Conservation (phyloP, 345 rosid species). For the Camelina hispida region DNA sequence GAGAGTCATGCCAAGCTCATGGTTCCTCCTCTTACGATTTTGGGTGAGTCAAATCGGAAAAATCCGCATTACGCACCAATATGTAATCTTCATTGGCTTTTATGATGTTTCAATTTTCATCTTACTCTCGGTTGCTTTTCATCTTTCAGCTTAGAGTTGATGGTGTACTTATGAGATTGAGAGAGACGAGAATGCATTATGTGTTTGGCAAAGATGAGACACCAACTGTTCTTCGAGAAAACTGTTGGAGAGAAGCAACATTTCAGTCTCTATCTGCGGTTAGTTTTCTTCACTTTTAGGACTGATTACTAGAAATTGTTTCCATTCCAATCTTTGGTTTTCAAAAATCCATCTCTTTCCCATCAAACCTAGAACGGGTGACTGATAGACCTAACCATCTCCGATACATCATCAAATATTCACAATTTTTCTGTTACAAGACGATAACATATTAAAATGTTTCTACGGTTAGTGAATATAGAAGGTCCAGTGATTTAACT, state of each 20-base stretch:
- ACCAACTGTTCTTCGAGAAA: conserved; percentile 77
- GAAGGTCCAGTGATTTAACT: conserved; percentile 18
- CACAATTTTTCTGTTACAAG: neutral
- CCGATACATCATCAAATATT: conserved; percentile 21
- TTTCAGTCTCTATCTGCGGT: conserved; percentile 76
- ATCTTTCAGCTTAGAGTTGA: conserved; percentile 87
- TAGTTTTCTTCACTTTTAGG: conserved; percentile 43
- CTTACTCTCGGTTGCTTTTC: conserved; percentile 17
- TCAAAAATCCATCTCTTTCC: neutral
- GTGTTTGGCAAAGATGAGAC: conserved; percentile 53
- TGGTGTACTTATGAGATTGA: conserved; percentile 91
- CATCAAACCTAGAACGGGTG: neutral
- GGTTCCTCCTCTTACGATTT: conserved; percentile 96
- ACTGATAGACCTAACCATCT: neutral
- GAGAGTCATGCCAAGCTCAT: conserved; percentile 97
- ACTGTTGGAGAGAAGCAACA: conserved; percentile 93
- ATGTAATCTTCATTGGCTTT: conserved; percentile 14
- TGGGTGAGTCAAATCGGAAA: conserved; percentile 69
- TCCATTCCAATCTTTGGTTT: conserved; percentile 1
- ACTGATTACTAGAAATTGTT: conserved; percentile 1
- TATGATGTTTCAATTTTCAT: neutral
- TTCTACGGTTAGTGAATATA: neutral
- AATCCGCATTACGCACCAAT: neutral
- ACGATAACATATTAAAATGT: neutral
- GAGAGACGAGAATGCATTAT: conserved; percentile 92